phyloP scores from a whole-genome alignment of 2,329 filamentous ascomycete species.

The Claviceps quebecensis region DNA sequence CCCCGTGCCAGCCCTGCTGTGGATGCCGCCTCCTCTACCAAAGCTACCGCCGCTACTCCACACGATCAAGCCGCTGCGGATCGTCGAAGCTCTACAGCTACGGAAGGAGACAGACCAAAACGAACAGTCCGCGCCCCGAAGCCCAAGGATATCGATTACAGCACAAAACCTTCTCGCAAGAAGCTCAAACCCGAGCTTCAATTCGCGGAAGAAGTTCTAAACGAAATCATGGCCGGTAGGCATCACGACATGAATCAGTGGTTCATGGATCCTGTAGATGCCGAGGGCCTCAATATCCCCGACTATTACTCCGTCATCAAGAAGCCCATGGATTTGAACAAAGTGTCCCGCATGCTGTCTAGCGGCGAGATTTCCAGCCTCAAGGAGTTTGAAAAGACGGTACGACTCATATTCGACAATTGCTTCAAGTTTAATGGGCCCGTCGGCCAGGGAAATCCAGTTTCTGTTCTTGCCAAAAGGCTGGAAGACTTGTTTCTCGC shows the following conservation, averaged over 20 bases:
- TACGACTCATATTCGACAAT: conserved; percentile 74
- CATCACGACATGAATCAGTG: conserved; percentile 53
- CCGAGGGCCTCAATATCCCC: conserved; percentile 85
- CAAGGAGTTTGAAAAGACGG: conserved; percentile 75
- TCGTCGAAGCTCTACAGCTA: conserved; percentile 59
- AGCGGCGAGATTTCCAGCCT: conserved; percentile 65
- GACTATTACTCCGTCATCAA: conserved; percentile 90
- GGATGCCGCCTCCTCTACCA: conserved; percentile 9
- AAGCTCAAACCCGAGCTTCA: conserved; percentile 80
- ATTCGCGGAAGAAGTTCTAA: conserved; percentile 73
- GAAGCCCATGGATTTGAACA: conserved; percentile 87
- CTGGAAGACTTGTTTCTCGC: conserved; percentile 62
- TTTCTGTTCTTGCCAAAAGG: conserved; percentile 56
- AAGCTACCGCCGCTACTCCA: conserved; percentile 8
- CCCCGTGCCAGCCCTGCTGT: conserved; percentile 17
- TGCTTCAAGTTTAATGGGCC: conserved; percentile 79
- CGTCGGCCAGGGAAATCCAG: conserved; percentile 45
- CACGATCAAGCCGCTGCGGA: conserved; percentile 12
- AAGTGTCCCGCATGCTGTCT: conserved; percentile 65
- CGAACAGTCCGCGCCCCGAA: conserved; percentile 87
- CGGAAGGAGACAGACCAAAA: conserved; percentile 70
- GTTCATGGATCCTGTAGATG: conserved; percentile 78
- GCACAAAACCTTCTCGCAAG: conserved; percentile 61
- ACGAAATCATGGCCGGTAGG: conserved; percentile 63
- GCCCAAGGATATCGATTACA: conserved; percentile 81